Conservation (phyloP, 2,329 filamentous ascomycete genomes). For the Cladosporium sp. region DNA sequence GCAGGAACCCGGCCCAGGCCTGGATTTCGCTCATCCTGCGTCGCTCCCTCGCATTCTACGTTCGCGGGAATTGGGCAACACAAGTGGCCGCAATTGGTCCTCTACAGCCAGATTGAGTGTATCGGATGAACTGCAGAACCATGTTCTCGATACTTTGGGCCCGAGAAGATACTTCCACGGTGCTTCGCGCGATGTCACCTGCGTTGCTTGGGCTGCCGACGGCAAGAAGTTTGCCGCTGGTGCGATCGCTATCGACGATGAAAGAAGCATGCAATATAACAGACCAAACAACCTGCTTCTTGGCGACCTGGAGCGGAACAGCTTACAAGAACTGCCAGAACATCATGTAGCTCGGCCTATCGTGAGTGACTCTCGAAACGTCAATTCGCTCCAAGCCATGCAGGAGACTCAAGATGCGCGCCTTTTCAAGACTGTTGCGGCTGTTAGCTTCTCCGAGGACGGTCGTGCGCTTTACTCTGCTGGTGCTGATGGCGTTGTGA, state of each 20-base stretch:
- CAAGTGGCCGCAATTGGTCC: conserved; percentile 24
- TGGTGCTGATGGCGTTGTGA: conserved; percentile 55
- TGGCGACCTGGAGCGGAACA: conserved; percentile 46
- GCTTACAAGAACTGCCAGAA: conserved; percentile 54
- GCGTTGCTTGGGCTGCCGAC: conserved; percentile 57
- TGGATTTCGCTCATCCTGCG: conserved; percentile 18
- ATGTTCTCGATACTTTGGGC: conserved; percentile 43
- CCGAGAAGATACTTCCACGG: conserved; percentile 54
- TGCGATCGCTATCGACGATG: conserved; percentile 56
- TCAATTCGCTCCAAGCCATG: conserved; percentile 49
- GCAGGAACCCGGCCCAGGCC: background rate
- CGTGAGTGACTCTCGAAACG: conserved; percentile 35
- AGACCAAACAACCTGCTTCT: conserved; percentile 57
- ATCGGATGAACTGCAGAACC: conserved; percentile 32
- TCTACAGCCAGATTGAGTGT: background rate
- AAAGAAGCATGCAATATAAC: conserved; percentile 61
- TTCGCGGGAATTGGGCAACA: conserved; percentile 31
- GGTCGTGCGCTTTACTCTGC: conserved; percentile 39
- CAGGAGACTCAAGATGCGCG: conserved; percentile 51
- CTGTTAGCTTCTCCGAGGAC: conserved; percentile 53
- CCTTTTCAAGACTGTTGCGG: conserved; percentile 58
- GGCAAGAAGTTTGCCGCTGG: conserved; percentile 58
- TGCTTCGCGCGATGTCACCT: conserved; percentile 59
- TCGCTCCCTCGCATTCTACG: conserved; percentile 28
- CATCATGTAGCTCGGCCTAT: conserved; percentile 50